These are phyloP conservation scores for Saccharomycopsis fibuligera DNA, from an alignment of 805 yeast genomes.

Conservation along the genomic window DNA sequence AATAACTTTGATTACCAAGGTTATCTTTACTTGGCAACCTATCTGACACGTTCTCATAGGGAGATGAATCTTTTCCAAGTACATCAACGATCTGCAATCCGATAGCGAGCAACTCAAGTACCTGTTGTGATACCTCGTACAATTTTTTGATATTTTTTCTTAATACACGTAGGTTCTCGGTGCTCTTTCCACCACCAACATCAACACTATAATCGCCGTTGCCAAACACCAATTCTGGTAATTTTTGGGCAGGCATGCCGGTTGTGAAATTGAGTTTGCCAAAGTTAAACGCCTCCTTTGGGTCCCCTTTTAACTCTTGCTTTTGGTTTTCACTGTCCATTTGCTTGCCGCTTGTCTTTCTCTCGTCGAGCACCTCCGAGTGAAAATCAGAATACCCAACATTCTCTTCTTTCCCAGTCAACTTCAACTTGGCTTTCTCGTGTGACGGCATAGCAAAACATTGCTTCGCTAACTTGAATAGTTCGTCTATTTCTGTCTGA, in stretches of 20 bases:
- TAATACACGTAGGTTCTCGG: slow-evolving; percentile 34
- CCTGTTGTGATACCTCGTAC: slow-evolving; percentile 40
- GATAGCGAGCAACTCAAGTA: slow-evolving; percentile 51
- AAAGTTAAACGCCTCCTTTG: slow-evolving; percentile 50
- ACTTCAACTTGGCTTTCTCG: not conserved
- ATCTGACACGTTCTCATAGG: too few species aligned
- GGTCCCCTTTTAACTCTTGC: not conserved
- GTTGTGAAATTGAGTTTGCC: slow-evolving; percentile 44
- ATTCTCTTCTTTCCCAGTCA: not conserved
- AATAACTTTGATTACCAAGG: too few species aligned
- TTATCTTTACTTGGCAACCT: too few species aligned
- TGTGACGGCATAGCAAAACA: slow-evolving; percentile 1
- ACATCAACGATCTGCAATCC: slow-evolving; percentile 56
- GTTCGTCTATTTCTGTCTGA: slow-evolving; percentile 34
- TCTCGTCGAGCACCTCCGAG: not conserved
- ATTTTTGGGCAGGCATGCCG: slow-evolving; percentile 33
- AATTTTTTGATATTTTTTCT: slow-evolving; percentile 37
- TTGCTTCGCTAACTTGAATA: slow-evolving; percentile 31
- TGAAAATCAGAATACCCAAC: slow-evolving; percentile 7
- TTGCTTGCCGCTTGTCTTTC: not conserved
- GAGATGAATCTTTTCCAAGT: too few species aligned
- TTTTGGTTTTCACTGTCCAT: too few species aligned
- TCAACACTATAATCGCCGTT: too few species aligned
- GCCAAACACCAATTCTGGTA: slow-evolving; percentile 48
- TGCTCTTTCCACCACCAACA: too few species aligned